Conservation (phyloP, 2,329 filamentous ascomycete genomes). For the Aspergillus amoenus region DNA sequence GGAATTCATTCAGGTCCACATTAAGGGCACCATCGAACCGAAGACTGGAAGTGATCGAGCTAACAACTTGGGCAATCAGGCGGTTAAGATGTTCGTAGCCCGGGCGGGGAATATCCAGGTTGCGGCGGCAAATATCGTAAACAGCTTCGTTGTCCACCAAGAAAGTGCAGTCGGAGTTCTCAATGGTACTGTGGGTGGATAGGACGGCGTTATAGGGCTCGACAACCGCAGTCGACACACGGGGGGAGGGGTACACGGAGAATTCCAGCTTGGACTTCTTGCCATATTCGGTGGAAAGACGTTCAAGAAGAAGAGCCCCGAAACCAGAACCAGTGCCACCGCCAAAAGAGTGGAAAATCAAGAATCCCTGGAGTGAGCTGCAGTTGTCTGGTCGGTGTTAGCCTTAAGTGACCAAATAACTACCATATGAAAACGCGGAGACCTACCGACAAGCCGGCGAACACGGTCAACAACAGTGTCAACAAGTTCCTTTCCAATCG, state of each 20-base stretch:
- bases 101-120: slow-evolving; percentile 64
- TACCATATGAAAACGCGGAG: not conserved
- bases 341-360: slow-evolving; percentile 69
- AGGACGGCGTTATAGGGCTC: slow-evolving; percentile 66
- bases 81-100: slow-evolving; percentile 66
- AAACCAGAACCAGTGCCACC: slow-evolving; percentile 68
- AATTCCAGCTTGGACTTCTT: slow-evolving; percentile 71
- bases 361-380: slow-evolving; percentile 64
- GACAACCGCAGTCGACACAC: slow-evolving; percentile 65
- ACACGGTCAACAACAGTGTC: slow-evolving; percentile 65
- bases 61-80: slow-evolving; percentile 66
- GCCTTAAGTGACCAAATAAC: not conserved
- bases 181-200: slow-evolving; percentile 61
- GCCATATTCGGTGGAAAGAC: slow-evolving; percentile 63
- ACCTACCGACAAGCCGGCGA: slow-evolving; percentile 61
- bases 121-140: slow-evolving; percentile 66
- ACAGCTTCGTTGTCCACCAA: slow-evolving; percentile 68
- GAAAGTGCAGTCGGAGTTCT: slow-evolving; percentile 68
- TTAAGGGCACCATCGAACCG: slow-evolving; percentile 67
- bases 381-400: slow-evolving; percentile 56
- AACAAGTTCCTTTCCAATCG: slow-evolving; percentile 66
- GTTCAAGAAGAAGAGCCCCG: slow-evolving; percentile 64
- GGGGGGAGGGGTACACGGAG: slow-evolving; percentile 64
- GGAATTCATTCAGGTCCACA: slow-evolving; percentile 68
- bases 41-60: slow-evolving; percentile 64